A percentile compares a stretch with the other conserved stretches of the same genome.
phyloP scores from a whole-genome alignment of 2,329 filamentous ascomycete genomes.

The Trichoderma endophyticum region DNA sequence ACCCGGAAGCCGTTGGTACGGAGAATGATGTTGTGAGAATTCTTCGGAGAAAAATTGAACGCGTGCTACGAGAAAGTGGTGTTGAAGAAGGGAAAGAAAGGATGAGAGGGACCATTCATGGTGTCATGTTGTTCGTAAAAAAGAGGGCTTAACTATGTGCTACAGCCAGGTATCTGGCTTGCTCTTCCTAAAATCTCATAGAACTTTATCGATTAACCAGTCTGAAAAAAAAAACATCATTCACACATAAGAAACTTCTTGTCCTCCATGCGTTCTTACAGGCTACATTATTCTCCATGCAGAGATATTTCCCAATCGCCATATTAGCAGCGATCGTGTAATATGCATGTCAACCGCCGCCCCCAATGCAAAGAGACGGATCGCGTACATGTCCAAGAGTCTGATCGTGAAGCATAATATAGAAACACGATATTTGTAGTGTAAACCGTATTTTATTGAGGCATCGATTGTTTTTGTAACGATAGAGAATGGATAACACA shows the following conservation, averaged over 20 bases:
- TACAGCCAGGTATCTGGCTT: background rate
- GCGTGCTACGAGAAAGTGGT: background rate
- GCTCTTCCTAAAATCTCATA: background rate
- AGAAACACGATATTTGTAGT: too few relatives aligned
- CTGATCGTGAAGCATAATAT: too few relatives aligned
- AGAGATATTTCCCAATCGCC: too few relatives aligned
- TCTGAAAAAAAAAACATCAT: background rate
- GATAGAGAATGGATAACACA: too few relatives aligned
- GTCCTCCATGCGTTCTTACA: background rate
- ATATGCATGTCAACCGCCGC: too few relatives aligned
- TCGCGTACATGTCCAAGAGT: too few relatives aligned
- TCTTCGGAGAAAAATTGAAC: background rate
- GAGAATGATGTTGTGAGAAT: background rate
- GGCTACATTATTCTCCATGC: background rate
- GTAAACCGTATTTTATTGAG: too few relatives aligned
- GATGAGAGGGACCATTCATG: background rate
- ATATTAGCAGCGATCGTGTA: too few relatives aligned
- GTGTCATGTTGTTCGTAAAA: background rate
- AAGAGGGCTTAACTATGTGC: background rate
- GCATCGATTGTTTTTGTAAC: too few relatives aligned
- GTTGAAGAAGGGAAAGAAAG: background rate
- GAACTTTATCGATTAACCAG: background rate
- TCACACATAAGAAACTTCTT: background rate
- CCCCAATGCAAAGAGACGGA: too few relatives aligned
- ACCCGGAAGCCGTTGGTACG: background rate